Base-by-base conservation (phyloP, 306 rosid genomes). In the Prunus salicina region DNA sequence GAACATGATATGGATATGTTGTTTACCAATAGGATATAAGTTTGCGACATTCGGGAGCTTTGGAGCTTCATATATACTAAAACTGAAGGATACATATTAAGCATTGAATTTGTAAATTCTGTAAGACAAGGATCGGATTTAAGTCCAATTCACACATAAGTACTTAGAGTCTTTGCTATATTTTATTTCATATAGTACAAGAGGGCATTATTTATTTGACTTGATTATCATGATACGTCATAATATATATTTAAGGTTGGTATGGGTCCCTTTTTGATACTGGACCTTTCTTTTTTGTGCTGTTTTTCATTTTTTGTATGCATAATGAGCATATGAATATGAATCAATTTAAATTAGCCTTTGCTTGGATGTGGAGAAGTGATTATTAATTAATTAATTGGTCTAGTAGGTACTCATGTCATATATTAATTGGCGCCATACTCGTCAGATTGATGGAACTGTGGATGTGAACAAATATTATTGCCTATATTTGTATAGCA, bases 251-350 rank as follows among this genome's bases (percentile, higher is more conserved):
- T 46, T 58, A 46, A 71, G 74, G 49, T 46, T 66, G 18, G 41
- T 20, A 67, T 41, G 73, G 73, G 64, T 25, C 64, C 79, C 53
- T 4, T 8, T 47, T 64, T 64, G 46, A 53, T 8, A 28, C 27
- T 57, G 74, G 63, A 56, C 46, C 50, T 43, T 66, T 32, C 67
- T 28, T 27, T 67, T 57, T 57, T 56, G 32, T 55, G 6, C n/a
- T 76, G 24, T 47, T 45, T 46, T 46, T 46, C 15, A 11, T 46
- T 46, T 45, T 6, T 45, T 45, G 10, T 8, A 0, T 45, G 12
- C 12, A 28, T 69, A 52, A 12, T 64, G 20, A 30, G 75, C 63
- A 69, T 58, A 69, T 77, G 75, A 60, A 69, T 60, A 69, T 77
- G 75, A 60, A 69, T 60, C n/a, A 28, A 69, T 11, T 10, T 46